phyloP scores from a whole-genome alignment of 1,139 yeast genomes.

The Suhomyces ambrosiae region DNA sequence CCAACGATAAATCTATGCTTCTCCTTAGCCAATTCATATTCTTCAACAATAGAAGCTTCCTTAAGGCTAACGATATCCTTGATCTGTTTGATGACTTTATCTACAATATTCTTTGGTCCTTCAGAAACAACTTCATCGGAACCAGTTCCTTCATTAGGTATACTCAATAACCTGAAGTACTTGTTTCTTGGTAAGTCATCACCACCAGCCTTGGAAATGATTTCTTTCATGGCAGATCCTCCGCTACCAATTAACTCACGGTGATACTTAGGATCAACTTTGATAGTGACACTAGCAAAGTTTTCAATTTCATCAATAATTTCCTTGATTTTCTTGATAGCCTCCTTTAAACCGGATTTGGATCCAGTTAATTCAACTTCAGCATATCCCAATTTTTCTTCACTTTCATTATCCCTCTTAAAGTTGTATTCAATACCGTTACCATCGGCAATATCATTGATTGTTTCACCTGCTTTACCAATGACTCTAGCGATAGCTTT shows the following conservation, averaged over 20 bases:
- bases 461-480: conserved; percentile 85
- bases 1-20: conserved; percentile 83
- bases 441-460: conserved; percentile 80
- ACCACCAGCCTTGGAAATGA: conserved; percentile 82
- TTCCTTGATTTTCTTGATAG: conserved; percentile 60
- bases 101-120: conserved; percentile 79
- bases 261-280: conserved; percentile 79
- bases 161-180: conserved; percentile 61
- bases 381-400: conserved; percentile 47
- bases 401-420: conserved; percentile 47
- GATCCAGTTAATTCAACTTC: conserved; percentile 80
- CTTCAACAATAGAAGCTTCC: conserved; percentile 62
- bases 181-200: conserved; percentile 48
- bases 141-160: conserved; percentile 76
- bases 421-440: conserved; percentile 77
- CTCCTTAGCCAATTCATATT: conserved; percentile 65
- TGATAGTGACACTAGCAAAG: conserved; percentile 58
- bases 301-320: conserved; percentile 72
- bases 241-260: conserved; percentile 79
- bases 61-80: conserved; percentile 63
- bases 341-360: conserved; percentile 75
- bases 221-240: conserved; percentile 75
- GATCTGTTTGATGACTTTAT: conserved; percentile 65
- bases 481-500: conserved; percentile 80
- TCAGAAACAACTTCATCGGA: conserved; percentile 62